Percentiles rank a stretch among this genome's conserved stretches.
phyloP scores from a whole-genome alignment of 2,329 filamentous ascomycete genomes.

The Thermochaetoides dissita region DNA sequence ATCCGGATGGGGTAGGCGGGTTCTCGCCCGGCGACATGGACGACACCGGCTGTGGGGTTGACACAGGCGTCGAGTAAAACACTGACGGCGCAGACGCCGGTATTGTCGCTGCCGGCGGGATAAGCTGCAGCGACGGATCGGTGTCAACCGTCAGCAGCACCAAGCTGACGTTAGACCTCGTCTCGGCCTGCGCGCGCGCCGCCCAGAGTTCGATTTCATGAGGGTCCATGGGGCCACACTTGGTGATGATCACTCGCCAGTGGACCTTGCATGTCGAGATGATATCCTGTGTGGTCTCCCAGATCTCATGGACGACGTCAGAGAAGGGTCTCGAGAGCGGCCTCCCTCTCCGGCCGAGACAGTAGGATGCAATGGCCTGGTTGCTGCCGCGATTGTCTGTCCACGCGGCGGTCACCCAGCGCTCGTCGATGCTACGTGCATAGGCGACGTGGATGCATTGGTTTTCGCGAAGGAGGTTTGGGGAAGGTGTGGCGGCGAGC shows the following conservation, averaged over 20 bases:
- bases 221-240: constrained; percentile 53
- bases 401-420: constrained; percentile 72
- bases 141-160: constrained; percentile 53
- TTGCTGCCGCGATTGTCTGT: constrained; percentile 63
- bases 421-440: constrained; percentile 56
- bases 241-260: constrained; percentile 65
- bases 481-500: constrained; percentile 50
- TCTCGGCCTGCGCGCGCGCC: constrained; percentile 40
- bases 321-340: constrained; percentile 37
- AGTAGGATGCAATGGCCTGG: constrained; percentile 61
- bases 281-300: constrained; percentile 63
- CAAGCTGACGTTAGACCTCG: constrained; percentile 36
- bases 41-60: constrained; percentile 46
- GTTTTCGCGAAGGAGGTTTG: constrained; percentile 63
- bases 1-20: constrained; percentile 12
- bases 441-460: constrained; percentile 72
- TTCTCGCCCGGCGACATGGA: constrained; percentile 47
- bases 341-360: constrained; percentile 46
- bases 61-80: constrained; percentile 49
- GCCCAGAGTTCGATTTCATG: constrained; percentile 51
- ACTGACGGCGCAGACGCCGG: constrained; percentile 29
- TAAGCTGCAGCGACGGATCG: constrained; percentile 47
- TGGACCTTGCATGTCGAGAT: constrained; percentile 55
- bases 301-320: constrained; percentile 61
- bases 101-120: constrained; percentile 40